Evolutionary conservation across 805 yeast species (phyloP), one percentile per base, ranked within the genome.

Genomic region (Candida berthetii): DNA sequence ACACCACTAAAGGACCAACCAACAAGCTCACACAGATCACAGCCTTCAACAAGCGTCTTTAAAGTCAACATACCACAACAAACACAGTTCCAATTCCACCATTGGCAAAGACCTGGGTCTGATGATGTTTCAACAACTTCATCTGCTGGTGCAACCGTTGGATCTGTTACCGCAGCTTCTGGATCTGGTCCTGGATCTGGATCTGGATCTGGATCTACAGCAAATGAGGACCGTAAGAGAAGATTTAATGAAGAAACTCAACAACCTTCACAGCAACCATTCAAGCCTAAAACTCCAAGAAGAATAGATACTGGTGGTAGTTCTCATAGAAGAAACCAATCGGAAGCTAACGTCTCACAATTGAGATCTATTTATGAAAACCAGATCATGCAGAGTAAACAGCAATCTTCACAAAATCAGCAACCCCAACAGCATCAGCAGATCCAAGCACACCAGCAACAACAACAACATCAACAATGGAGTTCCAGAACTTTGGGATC

Each of bases 21-120:
- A 18, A 8, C 24, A 14, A 16, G 7, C 16, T 14, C 31, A 32
- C 2, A 3, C 5, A 22, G 20, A 40, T 10, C 22, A 4, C 29
- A 18, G 10, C 43, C 49, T 2, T 40, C 56, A 1, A 53, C 56
- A 3, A 46, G 55, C 2, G 58, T 54, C 7, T 57, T 57, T 42
- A 57, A 55, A 39, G 57, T 54, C 3, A 48, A 57, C 32, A 41
- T 54, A 7, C 58, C 54, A 13, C 58, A 53, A 32, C 54, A 45
- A 32, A 48, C 52, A n/a, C 54, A 57, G 31, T 54, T 53, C 33
- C 54, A 55, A 35, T 57, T 57, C 43, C 61, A 54, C 36, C 61
- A 57, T 39, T 57, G 59, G 59, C 59, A 55, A 34, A 47, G 44
- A 29, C 61, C 61, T 1, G 53, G 46, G 8, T 45, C 46, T 20